These are phyloP conservation scores for Fusarium subtropicale DNA, from an alignment of 2,329 filamentous ascomycete genomes.

Conservation along the genomic window DNA sequence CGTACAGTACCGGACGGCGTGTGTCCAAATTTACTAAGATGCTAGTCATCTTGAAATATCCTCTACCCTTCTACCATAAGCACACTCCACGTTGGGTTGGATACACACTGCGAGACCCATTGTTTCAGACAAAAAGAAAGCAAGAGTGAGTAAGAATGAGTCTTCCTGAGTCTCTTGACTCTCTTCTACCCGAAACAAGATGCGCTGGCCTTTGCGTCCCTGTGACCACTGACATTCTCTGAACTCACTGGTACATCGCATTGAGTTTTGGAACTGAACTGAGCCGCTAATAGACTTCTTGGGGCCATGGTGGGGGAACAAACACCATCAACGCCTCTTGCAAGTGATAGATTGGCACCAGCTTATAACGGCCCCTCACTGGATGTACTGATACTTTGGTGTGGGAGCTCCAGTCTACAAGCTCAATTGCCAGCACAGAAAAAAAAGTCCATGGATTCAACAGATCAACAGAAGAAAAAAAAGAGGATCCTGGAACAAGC, in stretches of 20 bases:
- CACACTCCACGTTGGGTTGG: conserved; percentile 13
- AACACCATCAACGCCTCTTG: conserved; percentile 28
- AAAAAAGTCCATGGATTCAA: conserved; percentile 45
- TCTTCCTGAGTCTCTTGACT: conserved; percentile 5
- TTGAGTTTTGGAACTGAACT: conserved; percentile 15
- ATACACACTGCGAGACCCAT: conserved; percentile 17
- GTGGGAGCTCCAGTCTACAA: conserved; percentile 35
- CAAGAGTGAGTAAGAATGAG: background rate
- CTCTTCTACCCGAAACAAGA: conserved; percentile 30
- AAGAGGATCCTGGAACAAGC: conserved; percentile 42
- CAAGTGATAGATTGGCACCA: conserved; percentile 22
- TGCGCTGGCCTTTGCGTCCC: conserved; percentile 13
- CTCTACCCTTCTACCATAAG: conserved; percentile 18
- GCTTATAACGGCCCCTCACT: conserved; percentile 10
- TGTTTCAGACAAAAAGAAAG: conserved; percentile 15
- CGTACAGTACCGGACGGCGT: background rate
- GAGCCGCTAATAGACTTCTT: conserved; percentile 31
- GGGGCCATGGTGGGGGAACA: conserved; percentile 33
- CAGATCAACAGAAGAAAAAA: conserved; percentile 48
- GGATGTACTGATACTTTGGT: conserved; percentile 35
- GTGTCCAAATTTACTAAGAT: conserved; percentile 1
- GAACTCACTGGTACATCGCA: background rate
- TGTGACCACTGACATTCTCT: background rate
- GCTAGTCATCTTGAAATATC: conserved; percentile 39
- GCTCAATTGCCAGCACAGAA: conserved; percentile 34